Base-by-base conservation (phyloP, 140 eudicot genomes). In the Anethum foeniculum region DNA sequence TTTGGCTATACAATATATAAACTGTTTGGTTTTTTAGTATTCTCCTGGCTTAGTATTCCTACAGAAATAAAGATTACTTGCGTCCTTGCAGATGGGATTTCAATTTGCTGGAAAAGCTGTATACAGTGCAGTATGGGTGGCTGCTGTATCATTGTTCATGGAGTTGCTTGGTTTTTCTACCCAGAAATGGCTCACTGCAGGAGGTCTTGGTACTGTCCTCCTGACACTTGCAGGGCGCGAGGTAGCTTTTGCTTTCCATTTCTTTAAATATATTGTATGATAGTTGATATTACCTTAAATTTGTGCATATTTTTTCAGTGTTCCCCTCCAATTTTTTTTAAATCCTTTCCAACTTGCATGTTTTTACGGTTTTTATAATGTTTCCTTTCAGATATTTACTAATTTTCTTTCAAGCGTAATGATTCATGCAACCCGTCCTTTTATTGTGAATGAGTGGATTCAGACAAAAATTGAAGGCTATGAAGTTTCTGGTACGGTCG, bases 201-300 rank as follows among this genome's bases (percentile, higher is more conserved):
- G 98, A 84, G 98, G 98, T 67, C 98, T 94, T 78, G 98, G 98
- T 79, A 94, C 98, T 23, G 97, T 94, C 23, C 78, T 94, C 85
- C 88, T 94, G 78, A 94, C 98, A 19, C 96, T 94, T 78, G 96
- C 98, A 79, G 98, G 98, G 65, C 98, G 98, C 49, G 98, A 94
- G 98, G 98, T 94, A 75, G 82, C 34, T 43, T 72, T 81, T 30
- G 25, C 21, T 18, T 60, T 58, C 43, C 41, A 12, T 80, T 49
- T n/a, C 21, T 6, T 21, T 36, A 44, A 39, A 39, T 44, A 19
- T 25, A 2, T 2, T 39, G 43, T 39, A 39, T 81, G 10, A 19
- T 10, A 6, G 75, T 7, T 65, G 71, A 62, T 62, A 62, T 62
- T 7, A 38, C 79, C 39, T 51, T 39, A 65, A 44, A 69, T 79